Base-by-base conservation (phyloP, 768 basidiomycete genomes). In the Clitopilus hobsonii region DNA sequence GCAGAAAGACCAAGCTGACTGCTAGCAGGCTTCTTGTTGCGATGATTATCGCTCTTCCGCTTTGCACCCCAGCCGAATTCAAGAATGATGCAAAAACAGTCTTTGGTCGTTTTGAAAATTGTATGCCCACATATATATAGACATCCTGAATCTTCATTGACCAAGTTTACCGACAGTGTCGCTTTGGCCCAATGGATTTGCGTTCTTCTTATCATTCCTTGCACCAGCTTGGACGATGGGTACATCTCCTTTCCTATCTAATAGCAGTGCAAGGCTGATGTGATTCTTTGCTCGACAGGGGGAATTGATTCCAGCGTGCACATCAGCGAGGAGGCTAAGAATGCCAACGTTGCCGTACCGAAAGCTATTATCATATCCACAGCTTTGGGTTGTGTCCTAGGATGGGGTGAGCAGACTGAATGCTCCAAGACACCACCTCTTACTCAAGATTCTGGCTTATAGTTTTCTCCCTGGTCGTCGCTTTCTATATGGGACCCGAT, bases 321-420 rank as follows among this genome's bases (percentile, higher is more conserved):
- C 58, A 85, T 89, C 54, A 84, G 83, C 51, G 86, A 88, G 63
- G 86, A 88, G 63, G 84, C 84, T 0, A 75, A 78, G 0, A 89
- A 91, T 58, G 88, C 88, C 0, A 78, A 81, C 13, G 73, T 71
- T 0, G 86, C 85, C 23, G 84, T 89, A 2, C 88, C 88, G 0
- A 85, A 79, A 77, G 85, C 85, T 7, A 88, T 89, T 45, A 76
- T 80, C 27, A 65, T 67, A 50, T 79, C 88, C 0, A 78, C 79
- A 38, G 78, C 71, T 7, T 78, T 83, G 38, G 79, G 80, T 27
- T 80, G 81, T 41, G 57, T 85, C 10, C 72, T 86, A 8, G 85
- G 85, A 27, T 82, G 76, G 73, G 83, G 85, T 85, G 62, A 20
- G 75, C 55, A n/a, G n/a, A n/a, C n/a, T n/a, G n/a, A n/a, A n/a